phyloP scores from a whole-genome alignment of 768 basidiomycete species.

The Dioszegia hungarica region DNA sequence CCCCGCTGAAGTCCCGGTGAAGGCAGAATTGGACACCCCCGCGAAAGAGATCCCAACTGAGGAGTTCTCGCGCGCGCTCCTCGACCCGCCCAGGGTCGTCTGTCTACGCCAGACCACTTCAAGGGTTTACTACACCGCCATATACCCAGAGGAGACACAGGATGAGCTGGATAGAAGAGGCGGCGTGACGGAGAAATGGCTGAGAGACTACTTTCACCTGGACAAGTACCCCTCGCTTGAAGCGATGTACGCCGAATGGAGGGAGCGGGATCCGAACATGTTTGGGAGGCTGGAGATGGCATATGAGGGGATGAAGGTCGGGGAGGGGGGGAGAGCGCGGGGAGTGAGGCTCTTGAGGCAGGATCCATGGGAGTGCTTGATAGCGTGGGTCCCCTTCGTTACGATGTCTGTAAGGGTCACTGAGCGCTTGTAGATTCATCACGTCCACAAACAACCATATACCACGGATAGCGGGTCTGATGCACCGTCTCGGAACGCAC shows the following conservation, averaged over 20 bases:
- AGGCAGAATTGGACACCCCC: background rate
- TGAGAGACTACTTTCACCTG: constrained; percentile 85
- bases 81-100: constrained; percentile 41
- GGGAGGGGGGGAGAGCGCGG: constrained; percentile 54
- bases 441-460: constrained; percentile 98
- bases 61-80: constrained; percentile 46
- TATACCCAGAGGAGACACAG: constrained; percentile 15
- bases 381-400: constrained; percentile 74
- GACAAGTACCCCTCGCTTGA: constrained; percentile 60
- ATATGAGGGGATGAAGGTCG: background rate
- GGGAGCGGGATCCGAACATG: constrained; percentile 60
- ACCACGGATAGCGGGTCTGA: constrained; percentile 85
- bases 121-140: constrained; percentile 35
- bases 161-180: constrained; percentile 2
- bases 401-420: too few relatives aligned
- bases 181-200: constrained; percentile 45
- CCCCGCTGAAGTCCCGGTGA: background rate
- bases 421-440: constrained; percentile 65
- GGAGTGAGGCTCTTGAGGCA: constrained; percentile 86
- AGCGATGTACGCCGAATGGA: constrained; percentile 72
- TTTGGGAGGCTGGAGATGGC: constrained; percentile 60
- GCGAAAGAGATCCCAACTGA: constrained; percentile 12
- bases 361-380: constrained; percentile 91
- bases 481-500: constrained; percentile 70
- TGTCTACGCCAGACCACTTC: constrained; percentile 41